Conservation (phyloP, 805 yeast species). For the Torulaspora microellipsoides region DNA sequence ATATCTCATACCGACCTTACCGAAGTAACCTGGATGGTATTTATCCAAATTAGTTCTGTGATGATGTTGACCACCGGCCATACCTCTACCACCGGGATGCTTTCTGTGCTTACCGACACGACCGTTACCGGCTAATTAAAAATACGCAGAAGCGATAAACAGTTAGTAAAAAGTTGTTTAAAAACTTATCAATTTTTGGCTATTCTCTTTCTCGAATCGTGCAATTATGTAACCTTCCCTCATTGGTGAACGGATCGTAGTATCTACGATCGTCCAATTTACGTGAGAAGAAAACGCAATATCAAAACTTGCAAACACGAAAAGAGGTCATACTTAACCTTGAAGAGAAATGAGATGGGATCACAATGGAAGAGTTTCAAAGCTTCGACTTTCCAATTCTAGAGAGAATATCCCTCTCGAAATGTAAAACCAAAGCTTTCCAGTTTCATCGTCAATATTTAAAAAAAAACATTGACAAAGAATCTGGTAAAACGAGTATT, state of each 20-base stretch:
- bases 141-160: conserved; percentile 1
- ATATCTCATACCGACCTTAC: conserved; percentile 99
- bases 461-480: no score
- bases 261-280: no score
- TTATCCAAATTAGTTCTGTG: conserved; percentile 99
- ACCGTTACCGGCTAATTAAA: conserved; percentile 93
- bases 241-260: no score
- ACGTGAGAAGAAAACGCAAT: no score
- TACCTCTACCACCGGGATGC: conserved; percentile 99
- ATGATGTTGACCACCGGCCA: conserved; percentile 99
- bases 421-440: no score
- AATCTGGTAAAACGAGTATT: no score
- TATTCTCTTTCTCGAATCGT: conserved; percentile 12
- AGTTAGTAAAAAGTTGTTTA: conserved; percentile 12
- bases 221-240: background rate
- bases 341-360: background rate
- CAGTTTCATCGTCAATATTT: no score
- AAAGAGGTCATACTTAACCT: background rate
- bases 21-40: conserved; percentile 99
- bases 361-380: conserved; percentile 9
- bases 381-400: no score
- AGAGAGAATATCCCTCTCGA: no score
- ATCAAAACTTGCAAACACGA: background rate
- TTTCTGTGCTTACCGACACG: conserved; percentile 99
- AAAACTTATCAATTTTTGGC: background rate